A percentile compares a stretch with the other conserved stretches of the same genome.
These are phyloP conservation scores for Alternaria conjuncta DNA, from an alignment of 2,329 filamentous ascomycete genomes.

Conservation along the genomic window DNA sequence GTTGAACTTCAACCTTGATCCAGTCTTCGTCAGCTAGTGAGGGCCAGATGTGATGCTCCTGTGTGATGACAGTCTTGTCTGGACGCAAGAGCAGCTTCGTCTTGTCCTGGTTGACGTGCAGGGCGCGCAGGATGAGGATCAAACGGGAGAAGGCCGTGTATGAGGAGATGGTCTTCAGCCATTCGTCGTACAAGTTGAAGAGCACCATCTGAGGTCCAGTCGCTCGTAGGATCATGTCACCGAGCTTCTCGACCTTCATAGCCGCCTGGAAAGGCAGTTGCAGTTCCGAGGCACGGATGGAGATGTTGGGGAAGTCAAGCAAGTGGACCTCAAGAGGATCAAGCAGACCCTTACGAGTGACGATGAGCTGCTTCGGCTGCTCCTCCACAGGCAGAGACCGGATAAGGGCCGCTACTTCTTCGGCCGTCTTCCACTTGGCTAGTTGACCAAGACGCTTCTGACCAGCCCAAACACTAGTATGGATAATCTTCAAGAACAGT, in stretches of 20 bases:
- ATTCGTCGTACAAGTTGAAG: slow-evolving; percentile 98
- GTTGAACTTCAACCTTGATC: slow-evolving; percentile 98
- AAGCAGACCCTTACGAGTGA: slow-evolving; percentile 94
- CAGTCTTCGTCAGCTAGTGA: slow-evolving; percentile 93
- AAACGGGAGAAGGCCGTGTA: slow-evolving; percentile 98
- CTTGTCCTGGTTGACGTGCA: slow-evolving; percentile 98
- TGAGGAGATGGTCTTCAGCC: slow-evolving; percentile 97
- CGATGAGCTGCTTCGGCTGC: slow-evolving; percentile 97
- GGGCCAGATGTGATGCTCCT: slow-evolving; percentile 99
- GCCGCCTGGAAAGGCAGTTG: slow-evolving; percentile 98
- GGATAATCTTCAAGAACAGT: slow-evolving; percentile 98
- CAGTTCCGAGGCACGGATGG: slow-evolving; percentile 94
- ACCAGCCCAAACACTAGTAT: slow-evolving; percentile 98
- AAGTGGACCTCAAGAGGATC: slow-evolving; percentile 97
- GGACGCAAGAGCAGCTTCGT: slow-evolving; percentile 93
- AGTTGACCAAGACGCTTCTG: slow-evolving; percentile 98
- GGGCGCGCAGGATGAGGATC: slow-evolving; percentile 87
- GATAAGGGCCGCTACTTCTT: slow-evolving; percentile 98
- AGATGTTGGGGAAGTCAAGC: slow-evolving; percentile 98
- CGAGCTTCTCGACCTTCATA: slow-evolving; percentile 99
- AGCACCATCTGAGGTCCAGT: slow-evolving; percentile 99
- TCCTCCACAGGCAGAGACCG: slow-evolving; percentile 95
- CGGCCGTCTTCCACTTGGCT: slow-evolving; percentile 99
- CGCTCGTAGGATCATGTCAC: slow-evolving; percentile 97
- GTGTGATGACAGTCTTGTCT: slow-evolving; percentile 97